Evolutionary conservation across 1,139 yeast species (phyloP), one percentile per base, ranked within the genome.

Genomic region (Kodamaea anthophila): DNA sequence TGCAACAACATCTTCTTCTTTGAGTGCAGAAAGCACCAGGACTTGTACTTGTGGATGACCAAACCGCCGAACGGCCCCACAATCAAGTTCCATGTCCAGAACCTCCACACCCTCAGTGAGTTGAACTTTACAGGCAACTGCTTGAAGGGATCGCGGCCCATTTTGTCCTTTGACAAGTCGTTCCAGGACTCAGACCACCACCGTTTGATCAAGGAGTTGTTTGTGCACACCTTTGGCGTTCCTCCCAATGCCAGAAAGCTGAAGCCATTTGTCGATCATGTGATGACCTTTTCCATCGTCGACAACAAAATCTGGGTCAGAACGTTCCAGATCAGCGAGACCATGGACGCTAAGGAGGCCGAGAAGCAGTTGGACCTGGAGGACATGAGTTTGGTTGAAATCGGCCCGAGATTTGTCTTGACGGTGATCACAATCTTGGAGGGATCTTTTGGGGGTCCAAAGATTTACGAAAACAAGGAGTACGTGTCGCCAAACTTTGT

Each of bases 31-130:
- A 91, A 93, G 62, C 97, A 91, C 59, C 85, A 80, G 58, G 99
- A 91, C 62, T 74, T 91, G 51, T 91, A 93, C 57, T 60, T 91
- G 55, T 91, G 97, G 96, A 59, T 91, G 43, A 74, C 96, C 23
- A 88, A 91, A 60, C 94, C 97, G 15, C 98, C 98, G 28, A 91
- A 91, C 55, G 99, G 99, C 1, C 99, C 99, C 35, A 88, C 97
- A 15, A 67, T 84, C 50, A 91, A 93, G 60, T 88, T 91, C 58
- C 94, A 83, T 55, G 72, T 91, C 38, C 96, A 91, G 59, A 93
- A 91, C 59, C 69, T 91, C 61, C 98, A 93, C 58, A 91, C 97
- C 24, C 78, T 87, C 68, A 96, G 88, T 53, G 99, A 91, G 58
- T 70, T 91, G 44, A 87, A 93, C 57, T 91, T 91, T 61, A 87